A percentile compares a stretch with the other conserved stretches of the same genome.
Evolutionary conservation across 495 filamentous ascomycete genomes (phyloP).

Genomic region (Trichoderma asperelloides): DNA sequence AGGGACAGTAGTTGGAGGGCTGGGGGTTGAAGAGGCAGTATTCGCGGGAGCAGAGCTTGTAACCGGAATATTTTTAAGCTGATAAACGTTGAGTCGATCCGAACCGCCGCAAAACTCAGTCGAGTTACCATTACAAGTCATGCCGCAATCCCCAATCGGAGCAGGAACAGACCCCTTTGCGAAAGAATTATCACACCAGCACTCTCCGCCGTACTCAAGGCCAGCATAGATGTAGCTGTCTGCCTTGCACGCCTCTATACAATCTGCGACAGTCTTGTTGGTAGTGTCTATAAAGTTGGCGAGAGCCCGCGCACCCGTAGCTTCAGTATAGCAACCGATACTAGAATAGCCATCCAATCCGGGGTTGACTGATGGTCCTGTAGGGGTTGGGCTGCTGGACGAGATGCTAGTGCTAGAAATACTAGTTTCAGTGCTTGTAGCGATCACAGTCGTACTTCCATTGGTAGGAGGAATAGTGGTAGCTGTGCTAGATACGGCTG

Average conservation of each 20-base stretch:
- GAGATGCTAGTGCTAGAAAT: background rate
- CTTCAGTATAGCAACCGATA: constrained; percentile 23
- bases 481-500: constrained; percentile 13
- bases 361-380: constrained; percentile 12
- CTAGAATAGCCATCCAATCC: constrained; percentile 12
- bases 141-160: constrained; percentile 19
- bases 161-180: constrained; percentile 10
- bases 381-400: constrained; percentile 9
- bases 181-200: constrained; percentile 23
- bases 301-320: constrained; percentile 20
- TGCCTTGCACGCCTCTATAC: background rate
- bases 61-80: background rate
- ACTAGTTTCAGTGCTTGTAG: background rate
- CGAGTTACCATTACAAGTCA: constrained; percentile 26
- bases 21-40: background rate
- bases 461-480: constrained; percentile 8
- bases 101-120: constrained; percentile 36
- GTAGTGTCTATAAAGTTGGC: background rate
- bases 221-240: constrained; percentile 26
- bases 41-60: constrained; percentile 5
- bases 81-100: constrained; percentile 21
- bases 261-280: background rate
- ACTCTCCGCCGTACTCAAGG: constrained; percentile 27
- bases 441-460: background rate
- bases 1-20: background rate